Conservation (phyloP, 1,284 basidiomycete species). For the Xerocomus alliaceus region DNA sequence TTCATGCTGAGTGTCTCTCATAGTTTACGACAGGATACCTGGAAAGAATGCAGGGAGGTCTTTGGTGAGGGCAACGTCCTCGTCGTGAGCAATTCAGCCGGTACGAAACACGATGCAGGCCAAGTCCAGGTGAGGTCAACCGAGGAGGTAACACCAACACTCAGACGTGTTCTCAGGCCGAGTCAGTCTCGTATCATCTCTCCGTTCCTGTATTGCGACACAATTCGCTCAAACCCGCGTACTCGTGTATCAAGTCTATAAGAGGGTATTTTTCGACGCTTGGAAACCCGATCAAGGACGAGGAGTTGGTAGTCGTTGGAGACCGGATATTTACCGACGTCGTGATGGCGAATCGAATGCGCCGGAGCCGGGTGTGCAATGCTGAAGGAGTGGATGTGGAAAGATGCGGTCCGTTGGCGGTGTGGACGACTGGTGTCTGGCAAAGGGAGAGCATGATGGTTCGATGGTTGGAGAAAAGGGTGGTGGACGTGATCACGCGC, state of each 20-base stretch:
- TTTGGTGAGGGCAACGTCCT: slow-evolving; percentile 86
- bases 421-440: slow-evolving; percentile 77
- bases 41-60: slow-evolving; percentile 72
- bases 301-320: slow-evolving; percentile 81
- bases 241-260: slow-evolving; percentile 64
- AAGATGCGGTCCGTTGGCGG: slow-evolving; percentile 57
- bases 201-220: slow-evolving; percentile 63
- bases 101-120: slow-evolving; percentile 77
- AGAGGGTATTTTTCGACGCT: slow-evolving; percentile 57
- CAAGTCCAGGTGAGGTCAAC: too few species aligned
- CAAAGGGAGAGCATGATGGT: slow-evolving; percentile 63
- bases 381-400: neutral
- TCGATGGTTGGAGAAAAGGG: slow-evolving; percentile 61
- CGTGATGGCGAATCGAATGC: slow-evolving; percentile 82
- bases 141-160: too few species aligned
- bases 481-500: slow-evolving; percentile 45
- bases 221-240: slow-evolving; percentile 65
- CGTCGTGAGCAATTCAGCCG: slow-evolving; percentile 92
- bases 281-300: slow-evolving; percentile 54
- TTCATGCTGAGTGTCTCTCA: slow-evolving; percentile 4
- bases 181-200: slow-evolving; percentile 63
- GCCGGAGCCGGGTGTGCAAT: slow-evolving; percentile 3
- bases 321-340: slow-evolving; percentile 93
- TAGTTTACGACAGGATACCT: slow-evolving; percentile 61
- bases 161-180: too few species aligned